Evolutionary conservation across 352 stramenopile genomes (phyloP).

Genomic region (Blastocystis sp.): DNA sequence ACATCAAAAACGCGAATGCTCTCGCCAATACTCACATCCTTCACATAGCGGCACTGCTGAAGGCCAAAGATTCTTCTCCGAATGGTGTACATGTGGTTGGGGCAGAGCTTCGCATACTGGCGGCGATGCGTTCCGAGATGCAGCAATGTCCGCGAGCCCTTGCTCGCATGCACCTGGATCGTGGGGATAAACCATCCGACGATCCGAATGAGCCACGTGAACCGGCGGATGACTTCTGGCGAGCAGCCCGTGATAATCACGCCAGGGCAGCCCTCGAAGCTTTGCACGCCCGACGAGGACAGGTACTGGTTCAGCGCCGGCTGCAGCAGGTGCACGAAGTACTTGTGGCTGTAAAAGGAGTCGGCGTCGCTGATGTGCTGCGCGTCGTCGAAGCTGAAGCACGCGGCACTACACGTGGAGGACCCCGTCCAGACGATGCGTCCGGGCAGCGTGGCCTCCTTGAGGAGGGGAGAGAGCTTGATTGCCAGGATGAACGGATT

Average conservation of each 20-base stretch:
- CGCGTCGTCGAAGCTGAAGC: constrained; percentile 55
- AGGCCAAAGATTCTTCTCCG: constrained; percentile 2
- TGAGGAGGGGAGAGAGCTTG: constrained; percentile 50
- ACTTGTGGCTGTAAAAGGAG: constrained; percentile 60
- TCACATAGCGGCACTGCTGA: constrained; percentile 38
- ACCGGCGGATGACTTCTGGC: not conserved
- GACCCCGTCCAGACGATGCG: constrained; percentile 64
- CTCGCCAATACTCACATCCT: constrained; percentile 62
- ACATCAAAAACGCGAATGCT: constrained; percentile 20
- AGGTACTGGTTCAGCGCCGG: constrained; percentile 57
- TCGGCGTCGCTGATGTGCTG: constrained; percentile 46
- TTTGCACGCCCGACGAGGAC: constrained; percentile 28
- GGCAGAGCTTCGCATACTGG: constrained; percentile 39
- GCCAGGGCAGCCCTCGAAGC: constrained; percentile 64
- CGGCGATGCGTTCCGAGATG: constrained; percentile 64
- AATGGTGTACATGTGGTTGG: constrained; percentile 67
- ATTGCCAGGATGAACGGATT: constrained; percentile 67
- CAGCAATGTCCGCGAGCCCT: constrained; percentile 46
- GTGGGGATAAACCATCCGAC: constrained; percentile 55
- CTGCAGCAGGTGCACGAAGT: constrained; percentile 67
- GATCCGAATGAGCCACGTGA: constrained; percentile 44
- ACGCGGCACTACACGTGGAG: constrained; percentile 2
- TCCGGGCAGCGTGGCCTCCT: constrained; percentile 50
- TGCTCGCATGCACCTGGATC: constrained; percentile 33
- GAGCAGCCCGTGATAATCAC: constrained; percentile 58